Conservation (phyloP, 192 early-diverging fungal genomes). For the Coemansia umbellata region DNA sequence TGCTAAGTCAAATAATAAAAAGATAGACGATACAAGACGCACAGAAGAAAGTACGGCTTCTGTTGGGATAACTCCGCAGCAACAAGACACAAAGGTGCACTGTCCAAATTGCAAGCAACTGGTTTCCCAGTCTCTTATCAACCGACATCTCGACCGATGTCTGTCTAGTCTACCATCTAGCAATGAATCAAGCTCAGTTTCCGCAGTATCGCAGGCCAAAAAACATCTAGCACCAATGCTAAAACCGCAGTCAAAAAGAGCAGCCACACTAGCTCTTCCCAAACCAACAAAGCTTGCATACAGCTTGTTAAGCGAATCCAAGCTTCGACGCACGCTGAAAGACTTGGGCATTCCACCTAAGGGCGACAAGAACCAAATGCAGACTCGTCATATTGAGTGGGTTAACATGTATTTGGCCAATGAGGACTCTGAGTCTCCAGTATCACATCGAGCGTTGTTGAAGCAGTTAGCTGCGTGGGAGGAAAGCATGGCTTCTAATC, state of each 20-base stretch:
- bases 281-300: slow-evolving; percentile 51
- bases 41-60: too few relatives aligned
- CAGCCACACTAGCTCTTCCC: slow-evolving; percentile 20
- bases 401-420: slow-evolving; percentile 53
- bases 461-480: slow-evolving; percentile 34
- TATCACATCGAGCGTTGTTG: slow-evolving; percentile 29
- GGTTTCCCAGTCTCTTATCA: slow-evolving; percentile 32
- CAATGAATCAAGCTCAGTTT: background rate
- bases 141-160: slow-evolving; percentile 48
- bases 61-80: background rate
- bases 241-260: background rate
- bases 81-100: slow-evolving; percentile 2
- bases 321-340: slow-evolving; percentile 43
- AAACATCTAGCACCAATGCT: slow-evolving; percentile 5
- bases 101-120: slow-evolving; percentile 43
- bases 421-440: slow-evolving; percentile 32
- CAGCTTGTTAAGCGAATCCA: slow-evolving; percentile 43
- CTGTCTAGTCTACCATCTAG: slow-evolving; percentile 8
- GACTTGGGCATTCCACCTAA: slow-evolving; percentile 45
- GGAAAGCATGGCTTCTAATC: slow-evolving; percentile 14
- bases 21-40: too few relatives aligned
- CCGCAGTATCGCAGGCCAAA: background rate
- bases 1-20: background rate
- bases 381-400: slow-evolving; percentile 48
- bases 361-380: slow-evolving; percentile 49